Evolutionary conservation across 2,329 filamentous ascomycete species (phyloP).

Genomic region (Penicillium sp.): DNA sequence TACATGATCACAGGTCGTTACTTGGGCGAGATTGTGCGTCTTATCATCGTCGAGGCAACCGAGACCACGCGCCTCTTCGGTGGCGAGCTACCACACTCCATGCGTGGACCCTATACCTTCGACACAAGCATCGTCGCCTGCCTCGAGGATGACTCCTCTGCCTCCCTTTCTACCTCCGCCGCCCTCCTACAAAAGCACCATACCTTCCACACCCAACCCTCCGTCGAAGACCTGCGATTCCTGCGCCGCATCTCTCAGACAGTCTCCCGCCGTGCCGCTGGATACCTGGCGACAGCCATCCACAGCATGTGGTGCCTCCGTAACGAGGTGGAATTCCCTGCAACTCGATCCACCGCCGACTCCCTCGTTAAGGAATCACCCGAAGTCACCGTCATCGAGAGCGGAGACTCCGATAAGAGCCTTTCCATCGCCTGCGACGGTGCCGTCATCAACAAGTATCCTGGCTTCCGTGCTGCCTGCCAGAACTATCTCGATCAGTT

Average conservation of each 20-base stretch:
- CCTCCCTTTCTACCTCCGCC: conserved; percentile 32
- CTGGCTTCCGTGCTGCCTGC: conserved; percentile 39
- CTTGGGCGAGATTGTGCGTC: conserved; percentile 54
- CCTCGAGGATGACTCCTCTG: conserved; percentile 44
- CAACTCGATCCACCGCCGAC: conserved; percentile 14
- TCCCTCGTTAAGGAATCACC: conserved; percentile 23
- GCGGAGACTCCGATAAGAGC: conserved; percentile 24
- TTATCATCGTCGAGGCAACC: conserved; percentile 54
- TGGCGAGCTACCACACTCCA: conserved; percentile 48
- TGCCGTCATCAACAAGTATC: conserved; percentile 47
- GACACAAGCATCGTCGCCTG: conserved; percentile 52
- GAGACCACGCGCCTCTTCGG: conserved; percentile 48
- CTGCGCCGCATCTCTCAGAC: conserved; percentile 45
- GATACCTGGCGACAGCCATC: conserved; percentile 55
- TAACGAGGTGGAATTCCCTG: conserved; percentile 41
- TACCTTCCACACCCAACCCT: conserved; percentile 39
- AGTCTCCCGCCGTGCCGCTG: conserved; percentile 52
- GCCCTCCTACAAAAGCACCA: conserved; percentile 46
- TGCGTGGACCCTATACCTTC: conserved; percentile 51
- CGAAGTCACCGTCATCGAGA: conserved; percentile 31
- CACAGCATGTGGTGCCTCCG: conserved; percentile 54
- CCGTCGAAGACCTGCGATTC: conserved; percentile 47
- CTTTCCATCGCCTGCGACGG: conserved; percentile 45
- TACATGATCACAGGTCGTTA: conserved; percentile 57
- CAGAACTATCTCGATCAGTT: conserved; percentile 39